Conservation (phyloP, 441 rosid genomes). For the Corymbia calophylla region DNA sequence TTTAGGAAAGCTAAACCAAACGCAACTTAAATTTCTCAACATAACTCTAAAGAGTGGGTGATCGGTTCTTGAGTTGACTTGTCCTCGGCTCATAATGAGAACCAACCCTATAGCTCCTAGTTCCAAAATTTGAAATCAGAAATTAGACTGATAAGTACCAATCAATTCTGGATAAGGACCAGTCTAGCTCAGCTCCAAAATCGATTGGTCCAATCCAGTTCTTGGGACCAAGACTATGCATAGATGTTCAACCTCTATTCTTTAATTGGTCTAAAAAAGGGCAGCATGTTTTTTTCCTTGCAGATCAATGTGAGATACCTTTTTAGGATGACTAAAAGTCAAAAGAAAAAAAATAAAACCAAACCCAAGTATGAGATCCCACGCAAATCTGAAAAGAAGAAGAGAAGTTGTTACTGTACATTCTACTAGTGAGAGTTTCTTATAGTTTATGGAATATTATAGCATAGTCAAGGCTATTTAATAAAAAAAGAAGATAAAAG, state of each 20-base stretch:
- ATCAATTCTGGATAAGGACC: neutral
- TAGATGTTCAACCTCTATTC: neutral
- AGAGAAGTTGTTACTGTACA: neutral
- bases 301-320: neutral
- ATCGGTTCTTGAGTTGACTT: neutral
- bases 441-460: neutral
- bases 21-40: neutral
- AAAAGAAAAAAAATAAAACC: neutral
- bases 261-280: neutral
- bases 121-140: neutral
- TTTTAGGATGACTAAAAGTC: neutral
- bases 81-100: neutral
- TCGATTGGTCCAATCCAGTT: rapidly evolving
- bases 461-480: neutral
- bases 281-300: neutral
- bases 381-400: neutral
- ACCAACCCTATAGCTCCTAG: neutral
- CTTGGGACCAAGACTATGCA: neutral
- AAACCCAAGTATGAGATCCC: neutral
- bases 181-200: neutral
- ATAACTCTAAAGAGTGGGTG: neutral
- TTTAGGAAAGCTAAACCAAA: too few species aligned
- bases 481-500: neutral
- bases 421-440: neutral
- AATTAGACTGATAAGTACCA: neutral